Base-by-base conservation (phyloP, 2,329 filamentous ascomycete genomes). In the Calonectria naviculata region DNA sequence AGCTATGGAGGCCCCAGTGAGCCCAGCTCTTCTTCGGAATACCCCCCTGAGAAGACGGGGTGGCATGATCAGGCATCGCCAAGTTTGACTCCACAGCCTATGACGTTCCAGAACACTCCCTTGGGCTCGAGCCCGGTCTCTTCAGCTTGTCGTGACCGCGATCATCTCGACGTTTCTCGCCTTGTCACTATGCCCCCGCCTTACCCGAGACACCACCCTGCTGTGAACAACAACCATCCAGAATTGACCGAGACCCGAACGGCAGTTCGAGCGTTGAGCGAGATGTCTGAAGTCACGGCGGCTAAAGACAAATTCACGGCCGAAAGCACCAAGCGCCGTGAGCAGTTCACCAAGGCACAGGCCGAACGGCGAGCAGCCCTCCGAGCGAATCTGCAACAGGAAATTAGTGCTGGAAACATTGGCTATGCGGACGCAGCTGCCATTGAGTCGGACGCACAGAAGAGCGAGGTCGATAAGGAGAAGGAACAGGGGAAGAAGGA, bases 201-300 rank as follows among this genome's bases (percentile, higher is more conserved):
- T 2, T 98, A 97, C 81, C 97, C 97, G 1, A 92, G 96, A 9
- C 96, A 98, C 79, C 93, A 98, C 78, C 97, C 97, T 10, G 97
- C 97, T 0, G 94, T 98, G 19, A 98, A 97, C 81, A 99, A 98
- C 79, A 97, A 91, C 76, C 97, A 99, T 79, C 97, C 97, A 0
- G 93, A 97, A 74, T 88, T 99, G n/a, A 89, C 93, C 0, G 88
- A 91, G 1, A 95, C 94, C 56, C 92, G 97, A 61, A 91, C 88
- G 4, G 89, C 91, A 0, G 93, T 98, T 24, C 91, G 95, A 17
- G 87, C 89, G 1, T 84, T 98, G 46, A 93, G 92, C 64, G 92
- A 97, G 76, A 84, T 98, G 61, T 87, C 89, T 19, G 94, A 97
- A 78, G 85, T 96, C 6, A 89, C 92, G 68, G 87, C 86, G 0